Evolutionary conservation across 139 green algal species (phyloP).

Genomic region (Ettlia oleoabundans): DNA sequence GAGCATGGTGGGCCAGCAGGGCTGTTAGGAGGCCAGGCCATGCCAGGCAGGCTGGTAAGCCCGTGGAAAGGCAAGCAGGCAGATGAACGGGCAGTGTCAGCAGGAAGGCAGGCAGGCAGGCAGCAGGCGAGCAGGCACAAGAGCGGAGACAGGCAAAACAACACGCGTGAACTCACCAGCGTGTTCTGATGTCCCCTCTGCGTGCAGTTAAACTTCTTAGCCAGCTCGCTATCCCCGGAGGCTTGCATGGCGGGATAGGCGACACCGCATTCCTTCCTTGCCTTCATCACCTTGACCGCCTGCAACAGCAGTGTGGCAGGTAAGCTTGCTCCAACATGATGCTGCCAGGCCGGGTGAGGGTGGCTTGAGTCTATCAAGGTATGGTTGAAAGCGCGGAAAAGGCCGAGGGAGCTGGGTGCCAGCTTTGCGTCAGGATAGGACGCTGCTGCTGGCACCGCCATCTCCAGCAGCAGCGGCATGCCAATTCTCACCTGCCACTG

Average conservation of each 20-base stretch:
- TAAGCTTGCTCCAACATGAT: too few species aligned
- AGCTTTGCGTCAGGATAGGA: neutral
- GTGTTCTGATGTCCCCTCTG: slow-evolving; percentile 48
- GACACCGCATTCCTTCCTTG: neutral
- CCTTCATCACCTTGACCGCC: neutral
- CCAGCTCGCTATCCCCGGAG: slow-evolving; percentile 1
- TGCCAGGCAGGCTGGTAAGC: too few species aligned
- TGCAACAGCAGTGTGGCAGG: neutral
- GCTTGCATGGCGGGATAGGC: slow-evolving; percentile 27
- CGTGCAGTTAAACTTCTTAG: slow-evolving; percentile 43
- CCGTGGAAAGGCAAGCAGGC: too few species aligned
- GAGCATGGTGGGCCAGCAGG: too few species aligned
- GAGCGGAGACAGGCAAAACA: too few species aligned
- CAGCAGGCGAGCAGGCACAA: neutral
- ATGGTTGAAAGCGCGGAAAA: too few species aligned
- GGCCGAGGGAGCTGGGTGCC: too few species aligned
- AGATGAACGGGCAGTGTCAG: too few species aligned
- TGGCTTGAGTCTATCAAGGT: too few species aligned
- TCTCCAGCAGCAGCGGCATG: too few species aligned
- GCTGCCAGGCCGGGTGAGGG: too few species aligned
- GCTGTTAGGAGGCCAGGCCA: too few species aligned
- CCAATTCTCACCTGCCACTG: slow-evolving; percentile 22
- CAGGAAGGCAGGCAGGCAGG: neutral
- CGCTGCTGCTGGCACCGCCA: neutral
- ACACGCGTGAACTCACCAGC: slow-evolving; percentile 7